These are phyloP conservation scores for Medicago ruthenica DNA, from an alignment of 306 rosid species.

Conservation along the genomic window DNA sequence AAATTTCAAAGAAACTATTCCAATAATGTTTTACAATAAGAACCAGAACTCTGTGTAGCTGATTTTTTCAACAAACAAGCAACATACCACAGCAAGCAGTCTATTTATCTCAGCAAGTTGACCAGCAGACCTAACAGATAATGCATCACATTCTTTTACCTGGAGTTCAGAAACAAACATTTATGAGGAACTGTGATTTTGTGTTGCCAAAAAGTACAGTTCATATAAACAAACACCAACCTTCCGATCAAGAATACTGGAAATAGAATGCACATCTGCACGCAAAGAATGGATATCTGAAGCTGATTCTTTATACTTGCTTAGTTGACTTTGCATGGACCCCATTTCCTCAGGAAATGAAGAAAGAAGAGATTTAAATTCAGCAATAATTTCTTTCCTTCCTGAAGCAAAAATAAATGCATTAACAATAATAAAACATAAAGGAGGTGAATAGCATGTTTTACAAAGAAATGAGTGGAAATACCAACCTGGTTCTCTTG, in stretches of 20 bases:
- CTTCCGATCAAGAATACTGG: conserved; percentile 82
- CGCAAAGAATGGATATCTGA: conserved; percentile 83
- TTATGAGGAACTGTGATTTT: conserved; percentile 38
- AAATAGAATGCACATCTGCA: conserved; percentile 82
- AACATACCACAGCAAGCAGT: conserved; percentile 74
- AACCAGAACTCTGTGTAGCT: neutral
- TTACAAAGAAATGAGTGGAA: neutral
- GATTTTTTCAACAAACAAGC: neutral
- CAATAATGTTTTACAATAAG: neutral
- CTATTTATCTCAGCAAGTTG: conserved; percentile 70
- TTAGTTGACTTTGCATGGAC: conserved; percentile 81
- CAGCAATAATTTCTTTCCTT: conserved; percentile 82
- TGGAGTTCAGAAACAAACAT: conserved; percentile 39
- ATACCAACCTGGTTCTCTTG: conserved; percentile 79
- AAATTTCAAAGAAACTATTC: conserved; percentile 11
- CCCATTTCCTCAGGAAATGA: conserved; percentile 96
- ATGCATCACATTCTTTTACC: conserved; percentile 75
- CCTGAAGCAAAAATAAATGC: conserved; percentile 62
- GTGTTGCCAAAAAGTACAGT: conserved; percentile 31
- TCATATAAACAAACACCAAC: conserved; percentile 51
- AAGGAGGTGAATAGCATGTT: conserved; percentile 17
- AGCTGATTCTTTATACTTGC: conserved; percentile 85
- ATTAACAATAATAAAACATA: conserved; percentile 38
- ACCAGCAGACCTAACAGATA: conserved; percentile 61
- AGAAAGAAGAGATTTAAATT: conserved; percentile 83